These are phyloP conservation scores for Angophora floribunda DNA, from an alignment of 345 rosid species.

Conservation along the genomic window DNA sequence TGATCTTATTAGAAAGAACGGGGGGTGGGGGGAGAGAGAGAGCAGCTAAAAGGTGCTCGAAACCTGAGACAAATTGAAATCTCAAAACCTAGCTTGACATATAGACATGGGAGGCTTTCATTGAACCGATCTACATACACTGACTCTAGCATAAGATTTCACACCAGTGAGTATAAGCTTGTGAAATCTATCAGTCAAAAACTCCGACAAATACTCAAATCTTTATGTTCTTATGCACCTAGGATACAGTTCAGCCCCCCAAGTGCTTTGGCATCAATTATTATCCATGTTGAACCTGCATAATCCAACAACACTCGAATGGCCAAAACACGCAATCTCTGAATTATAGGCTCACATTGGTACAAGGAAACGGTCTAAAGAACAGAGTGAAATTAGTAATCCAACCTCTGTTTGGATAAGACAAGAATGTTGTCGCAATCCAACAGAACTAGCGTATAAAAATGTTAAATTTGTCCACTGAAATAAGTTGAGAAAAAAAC, in stretches of 20 bases:
- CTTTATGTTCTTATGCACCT: not conserved
- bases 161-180: not conserved
- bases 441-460: not conserved
- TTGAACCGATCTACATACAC: not conserved
- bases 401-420: not conserved
- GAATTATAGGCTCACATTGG: not conserved
- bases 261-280: not conserved
- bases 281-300: not conserved
- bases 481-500: not conserved
- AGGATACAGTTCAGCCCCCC: not conserved
- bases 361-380: no score
- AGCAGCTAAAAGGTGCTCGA: conserved; percentile 30
- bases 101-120: not conserved
- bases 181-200: not conserved
- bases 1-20: not conserved
- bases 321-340: not conserved
- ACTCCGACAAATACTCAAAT: not conserved
- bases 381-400: not conserved
- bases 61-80: not conserved
- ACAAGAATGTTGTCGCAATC: not conserved
- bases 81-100: not conserved
- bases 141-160: not conserved
- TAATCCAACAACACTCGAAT: not conserved
- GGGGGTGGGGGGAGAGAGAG: not conserved
- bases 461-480: not conserved